Percentiles rank a stretch among this genome's conserved stretches.
Conservation (phyloP, 1,139 yeast species). For the Yamadazyma mexicana region DNA sequence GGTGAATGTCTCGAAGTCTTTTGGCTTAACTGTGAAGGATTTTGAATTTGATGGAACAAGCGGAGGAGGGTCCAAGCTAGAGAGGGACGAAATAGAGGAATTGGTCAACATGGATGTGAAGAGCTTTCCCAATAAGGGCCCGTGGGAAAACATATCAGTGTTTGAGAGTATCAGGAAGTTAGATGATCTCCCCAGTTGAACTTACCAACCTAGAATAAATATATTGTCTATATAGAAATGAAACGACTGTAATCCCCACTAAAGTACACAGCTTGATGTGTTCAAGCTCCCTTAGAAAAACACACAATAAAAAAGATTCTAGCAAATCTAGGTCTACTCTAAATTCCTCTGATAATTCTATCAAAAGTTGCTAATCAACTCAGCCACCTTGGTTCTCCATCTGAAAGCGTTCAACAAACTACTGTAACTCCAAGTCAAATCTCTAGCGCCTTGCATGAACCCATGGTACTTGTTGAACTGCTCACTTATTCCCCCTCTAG, state of each 20-base stretch:
- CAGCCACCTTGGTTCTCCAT: conserved; percentile 44
- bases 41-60: conserved; percentile 14
- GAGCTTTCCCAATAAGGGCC: conserved; percentile 38
- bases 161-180: conserved; percentile 53
- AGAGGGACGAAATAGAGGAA: conserved; percentile 48
- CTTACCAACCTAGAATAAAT: background rate
- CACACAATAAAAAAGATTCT: background rate
- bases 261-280: background rate
- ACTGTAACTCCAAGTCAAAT: conserved; percentile 91
- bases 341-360: background rate
- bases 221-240: conserved; percentile 3
- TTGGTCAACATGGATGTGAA: conserved; percentile 52
- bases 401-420: conserved; percentile 72
- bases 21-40: conserved; percentile 16
- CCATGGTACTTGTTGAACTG: conserved; percentile 84
- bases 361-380: background rate
- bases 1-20: conserved; percentile 29
- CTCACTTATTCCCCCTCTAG: conserved; percentile 81
- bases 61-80: conserved; percentile 8
- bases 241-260: conserved; percentile 1
- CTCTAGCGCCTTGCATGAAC: conserved; percentile 81
- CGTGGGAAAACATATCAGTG: conserved; percentile 44
- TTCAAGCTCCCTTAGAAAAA: too few relatives aligned
- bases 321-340: background rate
- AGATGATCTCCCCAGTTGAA: conserved; percentile 18